A percentile compares a stretch with the other conserved stretches of the same genome.
phyloP scores from a whole-genome alignment of 2,329 filamentous ascomycete species.

The Curvularia spicifera region DNA sequence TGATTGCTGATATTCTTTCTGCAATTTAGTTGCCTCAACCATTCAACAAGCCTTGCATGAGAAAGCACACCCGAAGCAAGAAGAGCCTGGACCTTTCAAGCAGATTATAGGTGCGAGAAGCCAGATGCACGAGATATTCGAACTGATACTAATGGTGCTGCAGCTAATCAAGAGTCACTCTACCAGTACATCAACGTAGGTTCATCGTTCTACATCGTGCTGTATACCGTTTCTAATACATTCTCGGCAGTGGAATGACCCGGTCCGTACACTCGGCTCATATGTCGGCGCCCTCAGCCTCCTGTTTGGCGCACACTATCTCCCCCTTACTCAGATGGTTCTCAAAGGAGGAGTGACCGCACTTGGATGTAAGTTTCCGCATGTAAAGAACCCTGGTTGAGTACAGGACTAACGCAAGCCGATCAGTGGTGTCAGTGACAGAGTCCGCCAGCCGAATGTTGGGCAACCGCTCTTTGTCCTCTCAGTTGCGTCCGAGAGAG shows the following conservation, averaged over 20 bases:
- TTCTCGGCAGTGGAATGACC: not conserved
- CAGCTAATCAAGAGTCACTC: not conserved
- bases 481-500: not conserved
- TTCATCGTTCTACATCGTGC: not conserved
- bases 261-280: not conserved
- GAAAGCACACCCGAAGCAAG: not conserved
- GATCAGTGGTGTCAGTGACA: constrained; percentile 4
- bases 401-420: not conserved
- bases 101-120: not conserved
- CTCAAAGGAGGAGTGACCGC: constrained; percentile 5
- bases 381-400: not conserved
- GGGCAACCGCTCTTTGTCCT: not conserved
- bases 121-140: not conserved
- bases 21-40: not conserved
- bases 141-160: not conserved
- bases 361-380: not conserved
- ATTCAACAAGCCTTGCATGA: not conserved
- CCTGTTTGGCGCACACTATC: constrained; percentile 5
- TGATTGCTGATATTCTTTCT: not conserved
- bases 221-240: not conserved
- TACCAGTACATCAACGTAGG: not conserved
- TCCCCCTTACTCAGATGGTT: constrained; percentile 7
- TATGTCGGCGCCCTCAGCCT: constrained; percentile 1
- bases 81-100: not conserved
- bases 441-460: not conserved